These are phyloP conservation scores for Ajuga chamaepitys DNA, from an alignment of 257 asterid genomes.

Conservation along the genomic window DNA sequence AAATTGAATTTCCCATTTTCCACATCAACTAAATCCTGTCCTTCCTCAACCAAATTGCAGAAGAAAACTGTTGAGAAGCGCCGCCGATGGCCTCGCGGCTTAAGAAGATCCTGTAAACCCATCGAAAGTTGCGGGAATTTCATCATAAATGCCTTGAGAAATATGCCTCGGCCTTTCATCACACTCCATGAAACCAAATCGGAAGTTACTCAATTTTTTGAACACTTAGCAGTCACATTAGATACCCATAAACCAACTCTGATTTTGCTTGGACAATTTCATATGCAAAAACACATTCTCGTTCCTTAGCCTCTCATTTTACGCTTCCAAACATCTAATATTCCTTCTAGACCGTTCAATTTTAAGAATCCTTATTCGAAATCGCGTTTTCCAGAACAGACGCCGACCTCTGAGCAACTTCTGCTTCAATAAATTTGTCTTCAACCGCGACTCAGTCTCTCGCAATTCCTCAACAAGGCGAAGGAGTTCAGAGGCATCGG, in stretches of 20 bases:
- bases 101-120: too few species aligned
- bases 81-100: too few species aligned
- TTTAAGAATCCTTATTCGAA: too few species aligned
- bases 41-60: too few species aligned
- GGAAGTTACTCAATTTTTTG: conserved; percentile 37
- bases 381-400: conserved; percentile 67
- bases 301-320: too few species aligned
- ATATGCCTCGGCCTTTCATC: conserved; percentile 33
- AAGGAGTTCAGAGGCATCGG: conserved; percentile 75
- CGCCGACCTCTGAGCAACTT: conserved; percentile 55
- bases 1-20: too few species aligned
- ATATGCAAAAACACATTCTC: conserved; percentile 71
- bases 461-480: conserved; percentile 67
- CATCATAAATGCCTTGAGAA: conserved; percentile 42
- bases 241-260: conserved; percentile 48
- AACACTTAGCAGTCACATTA: conserved; percentile 7
- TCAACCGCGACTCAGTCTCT: conserved; percentile 74
- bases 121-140: conserved; percentile 45
- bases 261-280: conserved; percentile 53
- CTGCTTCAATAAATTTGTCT: conserved; percentile 68
- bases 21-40: too few species aligned
- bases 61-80: too few species aligned
- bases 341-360: too few species aligned
- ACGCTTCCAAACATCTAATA: too few species aligned
- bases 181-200: conserved; percentile 21